These are phyloP conservation scores for Didymosphaeria variabile DNA, from an alignment of 2,329 filamentous ascomycete genomes.

Conservation along the genomic window DNA sequence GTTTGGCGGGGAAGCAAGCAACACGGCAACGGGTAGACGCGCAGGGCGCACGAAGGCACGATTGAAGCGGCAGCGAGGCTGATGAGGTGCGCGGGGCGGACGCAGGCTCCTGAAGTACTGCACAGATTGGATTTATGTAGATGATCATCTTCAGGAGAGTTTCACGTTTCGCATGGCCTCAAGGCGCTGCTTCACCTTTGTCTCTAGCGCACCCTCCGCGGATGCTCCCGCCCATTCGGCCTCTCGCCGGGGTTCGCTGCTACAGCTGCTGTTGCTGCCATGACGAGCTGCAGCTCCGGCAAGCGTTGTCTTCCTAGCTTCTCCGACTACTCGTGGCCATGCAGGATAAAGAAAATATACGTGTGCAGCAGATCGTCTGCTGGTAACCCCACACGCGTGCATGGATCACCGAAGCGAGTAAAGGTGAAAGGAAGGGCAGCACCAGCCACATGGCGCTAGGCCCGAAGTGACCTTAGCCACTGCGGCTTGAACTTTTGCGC, in stretches of 20 bases:
- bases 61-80: not conserved
- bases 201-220: slow-evolving; percentile 17
- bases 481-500: slow-evolving; percentile 24
- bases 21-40: not conserved
- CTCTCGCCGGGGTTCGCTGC: not conserved
- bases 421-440: slow-evolving; percentile 3
- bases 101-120: not conserved
- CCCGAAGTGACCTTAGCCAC: not conserved
- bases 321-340: not conserved
- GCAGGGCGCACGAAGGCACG: slow-evolving; percentile 12
- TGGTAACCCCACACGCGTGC: slow-evolving; percentile 3
- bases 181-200: slow-evolving; percentile 16
- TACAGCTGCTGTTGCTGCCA: not conserved
- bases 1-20: slow-evolving; percentile 27
- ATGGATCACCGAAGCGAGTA: slow-evolving; percentile 6
- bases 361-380: not conserved
- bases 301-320: too few species aligned
- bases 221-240: slow-evolving; percentile 21
- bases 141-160: slow-evolving; percentile 25
- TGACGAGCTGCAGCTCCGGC: not conserved
- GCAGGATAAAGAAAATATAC: not conserved
- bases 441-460: slow-evolving; percentile 10
- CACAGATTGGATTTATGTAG: slow-evolving; percentile 7
- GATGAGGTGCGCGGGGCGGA: not conserved
- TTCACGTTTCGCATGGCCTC: slow-evolving; percentile 32